Evolutionary conservation across 257 asterid genomes (phyloP).

Genomic region (Solanum raphanifolium): DNA sequence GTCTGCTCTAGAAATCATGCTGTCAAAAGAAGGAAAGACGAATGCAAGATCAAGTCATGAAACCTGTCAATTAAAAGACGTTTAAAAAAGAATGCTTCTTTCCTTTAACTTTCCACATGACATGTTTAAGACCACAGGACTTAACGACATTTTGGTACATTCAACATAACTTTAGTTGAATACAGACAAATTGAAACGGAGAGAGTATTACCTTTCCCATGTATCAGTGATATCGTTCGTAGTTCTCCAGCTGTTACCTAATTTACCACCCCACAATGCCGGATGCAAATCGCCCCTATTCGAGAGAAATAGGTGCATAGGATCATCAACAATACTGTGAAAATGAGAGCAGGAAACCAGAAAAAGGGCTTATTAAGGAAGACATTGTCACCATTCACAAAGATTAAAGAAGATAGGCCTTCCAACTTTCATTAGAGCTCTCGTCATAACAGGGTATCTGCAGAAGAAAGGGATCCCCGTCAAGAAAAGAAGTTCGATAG

Average conservation of each 20-base stretch:
- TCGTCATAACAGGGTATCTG: conserved; percentile 83
- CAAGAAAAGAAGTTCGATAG: neutral
- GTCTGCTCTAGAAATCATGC: conserved; percentile 87
- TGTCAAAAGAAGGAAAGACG: conserved; percentile 13
- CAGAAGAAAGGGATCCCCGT: neutral
- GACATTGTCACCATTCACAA: conserved; percentile 61
- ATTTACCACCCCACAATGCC: conserved; percentile 57
- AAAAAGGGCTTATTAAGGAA: neutral
- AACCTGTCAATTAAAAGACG: neutral
- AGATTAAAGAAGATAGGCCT: conserved; percentile 72
- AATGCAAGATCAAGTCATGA: neutral
- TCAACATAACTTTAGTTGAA: neutral
- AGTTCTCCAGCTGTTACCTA: conserved; percentile 95
- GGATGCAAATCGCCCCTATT: conserved; percentile 96
- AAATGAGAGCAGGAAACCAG: neutral
- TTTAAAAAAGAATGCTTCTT: no score
- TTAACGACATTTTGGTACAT: neutral
- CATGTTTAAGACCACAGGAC: neutral
- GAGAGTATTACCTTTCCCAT: conserved; percentile 55
- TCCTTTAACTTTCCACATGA: neutral
- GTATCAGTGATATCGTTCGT: conserved; percentile 71
- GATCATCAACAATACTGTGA: neutral
- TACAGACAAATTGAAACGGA: neutral
- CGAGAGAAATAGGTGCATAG: neutral
- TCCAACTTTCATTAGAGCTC: conserved; percentile 66